Conservation (phyloP, 2,329 filamentous ascomycete species). For the Mycosphaerella arachidis region DNA sequence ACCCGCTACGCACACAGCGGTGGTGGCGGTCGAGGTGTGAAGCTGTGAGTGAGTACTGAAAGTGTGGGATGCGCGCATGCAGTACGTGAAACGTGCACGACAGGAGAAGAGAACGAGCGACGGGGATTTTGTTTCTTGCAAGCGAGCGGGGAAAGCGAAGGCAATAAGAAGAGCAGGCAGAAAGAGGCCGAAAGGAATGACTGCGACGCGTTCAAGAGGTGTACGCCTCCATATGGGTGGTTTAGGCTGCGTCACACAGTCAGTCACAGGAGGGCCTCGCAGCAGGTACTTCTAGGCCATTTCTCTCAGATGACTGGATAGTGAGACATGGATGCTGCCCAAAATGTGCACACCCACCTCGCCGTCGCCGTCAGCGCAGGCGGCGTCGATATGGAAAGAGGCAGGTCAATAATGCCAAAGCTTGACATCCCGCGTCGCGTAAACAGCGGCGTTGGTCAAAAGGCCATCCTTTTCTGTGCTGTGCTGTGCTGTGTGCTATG, state of each 20-base stretch:
- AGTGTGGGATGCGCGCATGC: background rate
- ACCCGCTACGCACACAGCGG: no score
- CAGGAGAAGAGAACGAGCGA: background rate
- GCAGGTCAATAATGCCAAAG: background rate
- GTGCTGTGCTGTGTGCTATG: background rate
- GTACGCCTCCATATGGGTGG: background rate
- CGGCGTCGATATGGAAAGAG: background rate
- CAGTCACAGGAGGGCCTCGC: slow-evolving; percentile 2
- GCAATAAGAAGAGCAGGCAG: background rate
- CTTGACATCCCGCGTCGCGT: slow-evolving; percentile 1
- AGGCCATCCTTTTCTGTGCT: background rate
- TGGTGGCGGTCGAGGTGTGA: background rate
- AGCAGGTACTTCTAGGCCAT: background rate
- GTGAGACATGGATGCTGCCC: background rate
- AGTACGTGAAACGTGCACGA: background rate
- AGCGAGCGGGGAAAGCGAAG: background rate
- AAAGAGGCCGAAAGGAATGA: background rate
- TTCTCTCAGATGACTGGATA: slow-evolving; percentile 1
- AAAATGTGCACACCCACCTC: background rate
- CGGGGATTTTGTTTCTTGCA: background rate
- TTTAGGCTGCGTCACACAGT: slow-evolving; percentile 1
- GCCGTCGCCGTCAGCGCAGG: background rate
- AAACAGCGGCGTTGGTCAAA: background rate
- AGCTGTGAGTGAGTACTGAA: background rate
- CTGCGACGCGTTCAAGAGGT: background rate